These are phyloP conservation scores for Talaromyces sp. DNA, from an alignment of 2,329 filamentous ascomycete species.

Conservation along the genomic window DNA sequence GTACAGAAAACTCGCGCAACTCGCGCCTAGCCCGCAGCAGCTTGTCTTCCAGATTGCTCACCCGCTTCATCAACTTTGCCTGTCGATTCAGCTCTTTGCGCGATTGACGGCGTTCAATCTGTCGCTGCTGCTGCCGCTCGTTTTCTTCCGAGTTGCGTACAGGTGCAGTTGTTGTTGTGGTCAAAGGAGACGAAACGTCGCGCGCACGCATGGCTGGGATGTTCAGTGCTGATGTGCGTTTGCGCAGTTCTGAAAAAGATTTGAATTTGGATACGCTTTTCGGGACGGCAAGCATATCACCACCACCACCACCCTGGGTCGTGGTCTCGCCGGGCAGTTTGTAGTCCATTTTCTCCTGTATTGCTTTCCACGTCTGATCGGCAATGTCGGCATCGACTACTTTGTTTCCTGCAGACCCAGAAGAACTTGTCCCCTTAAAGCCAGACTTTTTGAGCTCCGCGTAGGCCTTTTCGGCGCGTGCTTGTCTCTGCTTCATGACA, in stretches of 20 bases:
- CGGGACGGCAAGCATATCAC: constrained; percentile 3
- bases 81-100: constrained; percentile 55
- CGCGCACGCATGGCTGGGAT: constrained; percentile 21
- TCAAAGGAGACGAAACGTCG: constrained; percentile 22
- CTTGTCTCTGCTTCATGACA: constrained; percentile 37
- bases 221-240: constrained; percentile 25
- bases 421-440: constrained; percentile 43
- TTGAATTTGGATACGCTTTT: constrained; percentile 24
- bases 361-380: constrained; percentile 30
- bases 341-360: constrained; percentile 27
- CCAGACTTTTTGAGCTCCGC: constrained; percentile 50
- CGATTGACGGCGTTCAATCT: constrained; percentile 45
- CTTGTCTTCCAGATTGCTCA: constrained; percentile 57
- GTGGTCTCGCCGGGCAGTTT: constrained; percentile 13
- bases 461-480: constrained; percentile 47
- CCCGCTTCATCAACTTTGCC: constrained; percentile 53
- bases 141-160: too few species aligned
- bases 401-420: too few species aligned
- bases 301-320: too few species aligned
- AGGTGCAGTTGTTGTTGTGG: constrained; percentile 15
- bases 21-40: constrained; percentile 52
- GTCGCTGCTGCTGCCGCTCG: constrained; percentile 6
- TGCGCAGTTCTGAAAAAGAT: constrained; percentile 31
- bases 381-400: constrained; percentile 18
- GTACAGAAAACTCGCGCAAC: constrained; percentile 38